Base-by-base conservation (phyloP, 2,329 filamentous ascomycete genomes). In the Magnaporthiopsis incrustans region DNA sequence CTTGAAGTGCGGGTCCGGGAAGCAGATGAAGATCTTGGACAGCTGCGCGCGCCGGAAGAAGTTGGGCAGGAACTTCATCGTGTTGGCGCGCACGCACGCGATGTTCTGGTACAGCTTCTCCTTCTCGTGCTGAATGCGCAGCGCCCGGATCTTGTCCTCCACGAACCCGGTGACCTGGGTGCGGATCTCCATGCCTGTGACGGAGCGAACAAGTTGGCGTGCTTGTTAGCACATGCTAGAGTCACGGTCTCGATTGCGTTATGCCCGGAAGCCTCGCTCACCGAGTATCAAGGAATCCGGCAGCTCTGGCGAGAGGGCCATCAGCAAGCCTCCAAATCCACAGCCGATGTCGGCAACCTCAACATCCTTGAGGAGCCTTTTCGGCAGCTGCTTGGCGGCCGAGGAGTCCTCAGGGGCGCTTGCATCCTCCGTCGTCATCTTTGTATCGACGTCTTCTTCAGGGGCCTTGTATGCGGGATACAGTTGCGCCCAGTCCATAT, bases 41-140 rank as follows among this genome's bases (percentile, higher is more conserved):
- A 99, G 85, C 74, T 97, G 93, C 18, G 78, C 81, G 71, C 88
- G 90, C 64, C 78, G 80, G 81, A 99, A 98, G 81, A 97, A 97
- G 74, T 99, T 98, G 67, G 96, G 94, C n/a, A 99, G 81, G 76
- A 98, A 99, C 75, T 99, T 99, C 95, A 99, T 99, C 6, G 92
- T 91, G 79, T 99, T 99, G 68, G 91, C 91, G 67, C 95, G 89
- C 60, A 99, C 81, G 73, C 92, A 96, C 44, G 90, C 88, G 63
- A 94, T 89, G 75, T 99, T 99, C 73, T 96, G 89, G 75, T 92
- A 98, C 60, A 79, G 76, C 62, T 77, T 75, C 3, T 33, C 61
- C 1, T 38, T 32, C 33, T 35, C 57, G 67, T 85, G 83, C 71
- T 93, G 88, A 15, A 81, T 78, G 4, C 95, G 87, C 25, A 98